Percentiles rank a stretch among this genome's conserved stretches.
These are phyloP conservation scores for Flaveria sonorensis DNA, from an alignment of 129 eudicot genomes.

Conservation along the genomic window DNA sequence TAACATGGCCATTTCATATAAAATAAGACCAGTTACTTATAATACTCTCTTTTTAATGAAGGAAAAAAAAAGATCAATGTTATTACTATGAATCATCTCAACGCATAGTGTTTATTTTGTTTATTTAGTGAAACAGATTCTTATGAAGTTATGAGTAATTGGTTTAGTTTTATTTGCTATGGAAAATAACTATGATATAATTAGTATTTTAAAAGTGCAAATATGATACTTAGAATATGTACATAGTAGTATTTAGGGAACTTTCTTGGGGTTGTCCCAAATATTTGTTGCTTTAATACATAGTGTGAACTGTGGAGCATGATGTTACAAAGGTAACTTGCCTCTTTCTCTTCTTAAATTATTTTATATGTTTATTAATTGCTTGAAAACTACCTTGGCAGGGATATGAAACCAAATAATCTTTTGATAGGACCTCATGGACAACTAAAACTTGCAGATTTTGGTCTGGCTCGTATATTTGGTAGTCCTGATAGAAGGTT, in stretches of 20 bases:
- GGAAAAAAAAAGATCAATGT: neutral
- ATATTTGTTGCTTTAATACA: neutral
- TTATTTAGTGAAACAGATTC: neutral
- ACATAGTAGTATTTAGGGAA: neutral
- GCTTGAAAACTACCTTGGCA: conserved; percentile 27
- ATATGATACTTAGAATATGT: neutral
- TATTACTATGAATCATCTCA: neutral
- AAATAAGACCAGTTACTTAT: neutral
- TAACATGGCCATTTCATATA: neutral
- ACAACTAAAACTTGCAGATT: conserved; percentile 94
- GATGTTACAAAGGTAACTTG: conserved; percentile 12
- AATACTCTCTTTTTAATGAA: neutral
- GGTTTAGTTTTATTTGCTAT: neutral
- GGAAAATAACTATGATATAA: neutral
- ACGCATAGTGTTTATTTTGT: neutral
- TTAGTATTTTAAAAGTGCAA: neutral
- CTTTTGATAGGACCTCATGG: conserved; percentile 85
- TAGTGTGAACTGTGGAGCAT: neutral
- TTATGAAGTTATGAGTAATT: neutral
- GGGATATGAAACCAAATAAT: conserved; percentile 99
- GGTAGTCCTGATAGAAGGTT: conserved; percentile 97
- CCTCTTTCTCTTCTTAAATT: neutral
- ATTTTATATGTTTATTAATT: conserved; percentile 16
- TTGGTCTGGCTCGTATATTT: conserved; percentile 90
- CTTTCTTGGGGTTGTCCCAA: neutral